Evolutionary conservation across 2,329 filamentous ascomycete species (phyloP).

Genomic region (Paecilomyces sp.): DNA sequence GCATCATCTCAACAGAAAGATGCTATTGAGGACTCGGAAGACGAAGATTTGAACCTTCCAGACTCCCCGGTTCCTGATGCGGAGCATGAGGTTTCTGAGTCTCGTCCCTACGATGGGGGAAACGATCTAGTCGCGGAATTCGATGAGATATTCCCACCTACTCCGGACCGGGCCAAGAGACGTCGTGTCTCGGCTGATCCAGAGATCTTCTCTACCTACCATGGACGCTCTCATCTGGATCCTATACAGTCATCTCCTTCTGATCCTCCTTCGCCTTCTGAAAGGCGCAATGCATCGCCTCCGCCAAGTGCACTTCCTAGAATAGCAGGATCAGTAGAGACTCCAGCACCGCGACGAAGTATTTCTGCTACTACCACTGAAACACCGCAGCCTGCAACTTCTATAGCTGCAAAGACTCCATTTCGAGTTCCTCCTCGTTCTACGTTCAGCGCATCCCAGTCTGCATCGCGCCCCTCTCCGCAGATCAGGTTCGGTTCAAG

Average conservation of each 20-base stretch:
- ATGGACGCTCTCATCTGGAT: constrained; percentile 7
- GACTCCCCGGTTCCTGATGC: background rate
- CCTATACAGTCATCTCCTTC: constrained; percentile 14
- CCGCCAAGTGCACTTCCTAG: constrained; percentile 1
- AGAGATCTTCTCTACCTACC: background rate
- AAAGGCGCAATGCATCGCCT: constrained; percentile 2
- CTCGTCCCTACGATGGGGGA: background rate
- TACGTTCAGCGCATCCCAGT: constrained; percentile 16
- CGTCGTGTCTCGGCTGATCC: constrained; percentile 18
- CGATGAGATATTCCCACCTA: constrained; percentile 22
- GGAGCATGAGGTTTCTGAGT: background rate
- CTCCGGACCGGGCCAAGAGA: constrained; percentile 22
- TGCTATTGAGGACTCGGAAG: constrained; percentile 8
- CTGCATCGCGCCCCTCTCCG: constrained; percentile 9
- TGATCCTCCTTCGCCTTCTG: constrained; percentile 3
- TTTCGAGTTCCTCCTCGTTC: constrained; percentile 22
- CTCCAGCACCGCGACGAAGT: constrained; percentile 7
- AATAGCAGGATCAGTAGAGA: constrained; percentile 1
- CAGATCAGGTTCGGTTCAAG: constrained; percentile 6
- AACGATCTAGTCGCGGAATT: constrained; percentile 15
- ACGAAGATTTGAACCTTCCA: background rate
- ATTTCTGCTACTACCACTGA: constrained; percentile 1
- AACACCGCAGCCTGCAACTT: constrained; percentile 7
- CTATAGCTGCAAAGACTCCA: constrained; percentile 13
- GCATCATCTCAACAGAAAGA: constrained; percentile 1